These are phyloP conservation scores for Didymella segeticola DNA, from an alignment of 2,329 filamentous ascomycete genomes.

Conservation along the genomic window DNA sequence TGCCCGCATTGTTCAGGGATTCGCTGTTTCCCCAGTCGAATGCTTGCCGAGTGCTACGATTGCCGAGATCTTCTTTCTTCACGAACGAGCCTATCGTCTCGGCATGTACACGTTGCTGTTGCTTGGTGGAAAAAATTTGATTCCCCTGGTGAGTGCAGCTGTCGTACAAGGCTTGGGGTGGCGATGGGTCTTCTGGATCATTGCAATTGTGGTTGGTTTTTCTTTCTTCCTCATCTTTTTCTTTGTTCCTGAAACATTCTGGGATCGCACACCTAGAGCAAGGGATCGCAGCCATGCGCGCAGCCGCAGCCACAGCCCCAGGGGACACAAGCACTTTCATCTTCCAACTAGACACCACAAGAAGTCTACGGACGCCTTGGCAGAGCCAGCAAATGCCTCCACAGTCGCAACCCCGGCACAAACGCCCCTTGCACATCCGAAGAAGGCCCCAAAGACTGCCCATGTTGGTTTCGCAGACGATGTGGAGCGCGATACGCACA, in stretches of 20 bases:
- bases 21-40: constrained; percentile 88
- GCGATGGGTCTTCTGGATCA: constrained; percentile 93
- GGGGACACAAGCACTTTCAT: constrained; percentile 40
- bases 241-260: constrained; percentile 94
- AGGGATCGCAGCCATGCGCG: constrained; percentile 47
- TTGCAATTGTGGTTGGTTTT: constrained; percentile 79
- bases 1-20: constrained; percentile 84
- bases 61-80: constrained; percentile 94
- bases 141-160: constrained; percentile 84
- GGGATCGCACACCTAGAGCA: constrained; percentile 79
- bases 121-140: constrained; percentile 87
- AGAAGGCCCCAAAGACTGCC: constrained; percentile 17
- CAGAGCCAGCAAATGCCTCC: constrained; percentile 7
- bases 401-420: constrained; percentile 3
- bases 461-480: constrained; percentile 63
- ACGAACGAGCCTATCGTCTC: constrained; percentile 89
- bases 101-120: constrained; percentile 92
- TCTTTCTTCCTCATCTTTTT: constrained; percentile 78
- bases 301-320: constrained; percentile 36
- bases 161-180: constrained; percentile 80
- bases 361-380: constrained; percentile 18
- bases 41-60: constrained; percentile 93
- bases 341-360: constrained; percentile 31
- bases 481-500: constrained; percentile 9
- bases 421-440: constrained; percentile 13